These are phyloP conservation scores for Pyrenophora teres DNA, from an alignment of 2,329 filamentous ascomycete genomes.

Conservation along the genomic window DNA sequence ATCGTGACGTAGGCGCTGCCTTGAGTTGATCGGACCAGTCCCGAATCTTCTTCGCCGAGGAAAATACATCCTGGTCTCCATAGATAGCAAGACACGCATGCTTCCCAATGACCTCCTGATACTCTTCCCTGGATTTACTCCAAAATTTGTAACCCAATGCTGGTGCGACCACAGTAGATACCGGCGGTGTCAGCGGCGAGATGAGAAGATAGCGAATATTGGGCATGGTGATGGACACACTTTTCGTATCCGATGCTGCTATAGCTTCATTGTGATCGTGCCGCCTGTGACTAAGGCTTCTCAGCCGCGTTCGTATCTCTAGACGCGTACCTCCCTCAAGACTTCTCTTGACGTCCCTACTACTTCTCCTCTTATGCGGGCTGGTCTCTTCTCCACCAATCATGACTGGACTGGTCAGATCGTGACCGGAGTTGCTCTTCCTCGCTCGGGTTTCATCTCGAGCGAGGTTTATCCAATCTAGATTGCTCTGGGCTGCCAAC, in stretches of 20 bases:
- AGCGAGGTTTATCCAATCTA: conserved; percentile 45
- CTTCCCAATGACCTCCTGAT: conserved; percentile 28
- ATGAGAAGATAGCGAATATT: conserved; percentile 51
- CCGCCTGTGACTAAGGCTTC: conserved; percentile 37
- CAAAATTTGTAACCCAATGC: conserved; percentile 37
- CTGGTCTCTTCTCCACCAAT: conserved; percentile 56
- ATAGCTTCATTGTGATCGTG: conserved; percentile 12
- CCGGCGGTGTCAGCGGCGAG: conserved; percentile 53
- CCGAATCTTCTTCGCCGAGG: conserved; percentile 66
- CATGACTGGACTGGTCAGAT: conserved; percentile 33
- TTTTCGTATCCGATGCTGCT: conserved; percentile 9
- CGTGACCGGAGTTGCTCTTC: conserved; percentile 35
- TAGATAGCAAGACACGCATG: conserved; percentile 68
- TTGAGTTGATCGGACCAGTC: conserved; percentile 66
- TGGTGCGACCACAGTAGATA: conserved; percentile 45
- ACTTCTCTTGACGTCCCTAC: conserved; percentile 47
- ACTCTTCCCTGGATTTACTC: conserved; percentile 20
- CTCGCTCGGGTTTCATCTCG: conserved; percentile 27
- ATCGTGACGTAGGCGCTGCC: conserved; percentile 32
- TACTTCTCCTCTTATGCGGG: conserved; percentile 46
- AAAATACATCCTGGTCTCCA: conserved; percentile 76
- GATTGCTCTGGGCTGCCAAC: conserved; percentile 67
- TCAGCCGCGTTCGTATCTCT: conserved; percentile 38
- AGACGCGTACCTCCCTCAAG: conserved; percentile 41
- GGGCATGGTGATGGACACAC: conserved; percentile 18